phyloP scores from a whole-genome alignment of 805 yeast species.

The Nakazawaea wickerhamii region DNA sequence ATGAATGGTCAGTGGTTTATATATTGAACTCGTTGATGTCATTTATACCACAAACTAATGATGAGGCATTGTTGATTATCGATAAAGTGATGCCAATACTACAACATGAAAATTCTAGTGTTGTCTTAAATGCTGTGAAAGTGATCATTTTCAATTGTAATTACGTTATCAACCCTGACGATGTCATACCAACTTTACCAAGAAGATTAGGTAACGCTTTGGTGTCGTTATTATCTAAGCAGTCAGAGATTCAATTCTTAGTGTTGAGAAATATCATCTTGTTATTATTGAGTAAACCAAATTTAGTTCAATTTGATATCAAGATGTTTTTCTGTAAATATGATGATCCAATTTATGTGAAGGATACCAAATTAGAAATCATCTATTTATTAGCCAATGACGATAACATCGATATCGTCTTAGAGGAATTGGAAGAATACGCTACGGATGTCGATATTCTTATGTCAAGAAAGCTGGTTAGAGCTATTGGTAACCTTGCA shows the following conservation, averaged over 20 bases:
- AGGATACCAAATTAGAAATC: constrained; percentile 86
- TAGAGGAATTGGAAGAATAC: constrained; percentile 76
- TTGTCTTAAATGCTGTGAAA: constrained; percentile 71
- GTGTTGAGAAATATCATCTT: constrained; percentile 77
- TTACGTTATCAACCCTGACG: constrained; percentile 55
- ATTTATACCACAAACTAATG: constrained; percentile 65
- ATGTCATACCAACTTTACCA: constrained; percentile 48
- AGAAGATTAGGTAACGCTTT: constrained; percentile 63
- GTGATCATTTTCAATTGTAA: constrained; percentile 68
- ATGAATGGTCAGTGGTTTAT: constrained; percentile 72
- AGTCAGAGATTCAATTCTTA: constrained; percentile 79
- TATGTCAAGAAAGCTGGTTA: constrained; percentile 80
- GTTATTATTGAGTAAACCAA: constrained; percentile 60
- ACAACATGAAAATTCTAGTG: constrained; percentile 77
- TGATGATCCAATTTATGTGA: constrained; percentile 83
- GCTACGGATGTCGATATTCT: constrained; percentile 83
- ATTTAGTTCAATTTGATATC: constrained; percentile 60
- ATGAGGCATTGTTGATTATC: constrained; percentile 60
- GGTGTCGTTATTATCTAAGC: constrained; percentile 63
- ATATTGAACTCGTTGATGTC: constrained; percentile 60
- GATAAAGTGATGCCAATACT: constrained; percentile 64
- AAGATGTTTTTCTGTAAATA: constrained; percentile 75
- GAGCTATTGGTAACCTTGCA: constrained; percentile 88
- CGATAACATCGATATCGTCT: constrained; percentile 50
- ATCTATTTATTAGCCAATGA: constrained; percentile 73